These are phyloP conservation scores for Sequoiadendron giganteum DNA, from an alignment of 75 land plant species.

Conservation along the genomic window DNA sequence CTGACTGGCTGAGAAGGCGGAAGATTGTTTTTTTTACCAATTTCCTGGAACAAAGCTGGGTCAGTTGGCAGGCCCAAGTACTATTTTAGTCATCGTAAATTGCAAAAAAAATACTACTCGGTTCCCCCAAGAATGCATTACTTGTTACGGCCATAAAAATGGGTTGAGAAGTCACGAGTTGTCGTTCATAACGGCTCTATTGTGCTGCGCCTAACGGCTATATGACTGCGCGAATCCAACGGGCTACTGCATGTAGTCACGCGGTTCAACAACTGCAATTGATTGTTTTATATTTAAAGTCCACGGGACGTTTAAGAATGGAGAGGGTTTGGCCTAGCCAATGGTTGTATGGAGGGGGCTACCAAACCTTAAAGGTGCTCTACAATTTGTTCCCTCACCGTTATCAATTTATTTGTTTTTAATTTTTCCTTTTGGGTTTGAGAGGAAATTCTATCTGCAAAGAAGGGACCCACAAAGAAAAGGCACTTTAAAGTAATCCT, in stretches of 20 bases:
- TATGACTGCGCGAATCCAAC: neutral
- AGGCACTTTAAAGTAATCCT: no score
- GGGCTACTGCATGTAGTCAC: conserved; percentile 3
- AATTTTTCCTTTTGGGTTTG: no score
- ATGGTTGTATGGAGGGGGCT: no score
- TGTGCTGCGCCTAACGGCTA: conserved; percentile 3
- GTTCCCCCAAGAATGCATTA: no score
- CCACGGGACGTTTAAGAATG: neutral
- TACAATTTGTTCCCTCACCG: no score
- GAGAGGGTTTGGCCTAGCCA: neutral
- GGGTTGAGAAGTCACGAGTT: neutral
- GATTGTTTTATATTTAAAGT: neutral
- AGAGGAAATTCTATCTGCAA: no score
- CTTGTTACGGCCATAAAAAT: neutral
- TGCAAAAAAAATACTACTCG: neutral
- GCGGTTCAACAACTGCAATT: neutral
- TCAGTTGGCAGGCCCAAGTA: neutral
- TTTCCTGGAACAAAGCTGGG: neutral
- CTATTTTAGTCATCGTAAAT: neutral
- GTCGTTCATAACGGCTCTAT: conserved; percentile 8
- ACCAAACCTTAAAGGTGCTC: no score
- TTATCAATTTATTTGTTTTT: no score
- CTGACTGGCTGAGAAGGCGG: neutral
- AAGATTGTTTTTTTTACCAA: neutral
- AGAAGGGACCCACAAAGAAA: no score